Evolutionary conservation across 1,284 basidiomycete genomes (phyloP).

Genomic region (Leccinum subfulvum): DNA sequence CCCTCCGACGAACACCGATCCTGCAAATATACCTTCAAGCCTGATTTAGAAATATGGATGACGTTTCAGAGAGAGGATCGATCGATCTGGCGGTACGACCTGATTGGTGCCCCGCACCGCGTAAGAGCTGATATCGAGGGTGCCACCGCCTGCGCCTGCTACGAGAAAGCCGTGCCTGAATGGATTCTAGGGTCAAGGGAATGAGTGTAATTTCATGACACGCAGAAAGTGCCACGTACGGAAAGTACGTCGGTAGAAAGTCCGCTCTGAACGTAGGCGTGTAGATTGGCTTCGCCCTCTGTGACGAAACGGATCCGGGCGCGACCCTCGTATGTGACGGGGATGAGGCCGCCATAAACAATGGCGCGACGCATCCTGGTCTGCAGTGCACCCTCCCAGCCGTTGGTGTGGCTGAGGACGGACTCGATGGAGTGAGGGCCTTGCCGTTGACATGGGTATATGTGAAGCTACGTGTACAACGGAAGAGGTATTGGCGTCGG

Average conservation of each 20-base stretch:
- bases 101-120: constrained; percentile 65
- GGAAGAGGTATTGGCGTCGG: constrained; percentile 55
- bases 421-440: constrained; percentile 57
- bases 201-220: neutral
- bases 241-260: constrained; percentile 71
- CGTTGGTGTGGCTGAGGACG: constrained; percentile 75
- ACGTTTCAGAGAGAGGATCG: constrained; percentile 21
- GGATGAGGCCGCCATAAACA: constrained; percentile 56
- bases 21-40: constrained; percentile 65
- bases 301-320: constrained; percentile 74
- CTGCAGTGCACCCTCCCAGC: constrained; percentile 81
- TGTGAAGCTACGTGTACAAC: constrained; percentile 67
- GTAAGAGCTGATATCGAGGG: constrained; percentile 76
- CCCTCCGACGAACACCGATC: constrained; percentile 75
- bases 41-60: constrained; percentile 8
- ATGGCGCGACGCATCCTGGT: constrained; percentile 33
- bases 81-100: constrained; percentile 76
- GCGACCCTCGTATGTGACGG: constrained; percentile 67
- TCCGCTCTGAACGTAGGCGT: constrained; percentile 72
- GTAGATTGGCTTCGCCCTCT: constrained; percentile 77
- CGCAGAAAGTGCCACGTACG: constrained; percentile 38
- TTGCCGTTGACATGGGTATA: constrained; percentile 71
- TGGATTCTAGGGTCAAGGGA: constrained; percentile 47
- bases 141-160: constrained; percentile 77
- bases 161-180: constrained; percentile 74